Conservation (phyloP, 805 yeast species). For the Debaryomyces castellii region DNA sequence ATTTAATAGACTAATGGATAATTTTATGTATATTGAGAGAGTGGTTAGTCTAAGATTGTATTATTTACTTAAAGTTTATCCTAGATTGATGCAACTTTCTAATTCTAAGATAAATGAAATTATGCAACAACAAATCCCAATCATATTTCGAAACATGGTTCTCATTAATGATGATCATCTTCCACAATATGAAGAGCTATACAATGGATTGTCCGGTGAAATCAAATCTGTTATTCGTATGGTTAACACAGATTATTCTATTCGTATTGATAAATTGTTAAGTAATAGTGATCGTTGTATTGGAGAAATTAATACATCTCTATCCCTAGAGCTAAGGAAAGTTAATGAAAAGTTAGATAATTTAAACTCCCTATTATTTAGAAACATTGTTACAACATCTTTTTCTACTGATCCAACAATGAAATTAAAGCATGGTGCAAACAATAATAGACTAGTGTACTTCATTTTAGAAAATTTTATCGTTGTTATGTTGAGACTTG, state of each 20-base stretch:
- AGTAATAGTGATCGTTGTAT: constrained; percentile 66
- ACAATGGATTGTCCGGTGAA: constrained; percentile 32
- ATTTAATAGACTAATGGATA: constrained; percentile 7
- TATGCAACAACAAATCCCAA: constrained; percentile 14
- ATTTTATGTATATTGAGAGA: constrained; percentile 16
- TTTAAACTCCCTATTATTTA: constrained; percentile 33
- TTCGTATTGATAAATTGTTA: constrained; percentile 58
- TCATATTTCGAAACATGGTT: constrained; percentile 15
- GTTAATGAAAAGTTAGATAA: constrained; percentile 50
- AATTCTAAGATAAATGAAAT: constrained; percentile 15
- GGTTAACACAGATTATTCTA: constrained; percentile 46
- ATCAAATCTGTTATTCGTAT: constrained; percentile 33
- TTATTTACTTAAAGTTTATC: constrained; percentile 20
- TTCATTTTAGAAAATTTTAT: constrained; percentile 50
- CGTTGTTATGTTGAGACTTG: constrained; percentile 48
- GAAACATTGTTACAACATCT: constrained; percentile 16
- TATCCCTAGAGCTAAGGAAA: constrained; percentile 59
- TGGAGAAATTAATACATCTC: constrained; percentile 72
- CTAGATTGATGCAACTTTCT: constrained; percentile 14
- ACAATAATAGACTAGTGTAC: constrained; percentile 41
- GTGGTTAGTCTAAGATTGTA: constrained; percentile 13
- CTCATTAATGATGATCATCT: constrained; percentile 31
- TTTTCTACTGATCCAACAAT: constrained; percentile 14
- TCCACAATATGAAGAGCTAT: constrained; percentile 34
- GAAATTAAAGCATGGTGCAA: constrained; percentile 24